Conservation (phyloP, 208 protist genomes). For the Acanthamoeba pearcei region DNA sequence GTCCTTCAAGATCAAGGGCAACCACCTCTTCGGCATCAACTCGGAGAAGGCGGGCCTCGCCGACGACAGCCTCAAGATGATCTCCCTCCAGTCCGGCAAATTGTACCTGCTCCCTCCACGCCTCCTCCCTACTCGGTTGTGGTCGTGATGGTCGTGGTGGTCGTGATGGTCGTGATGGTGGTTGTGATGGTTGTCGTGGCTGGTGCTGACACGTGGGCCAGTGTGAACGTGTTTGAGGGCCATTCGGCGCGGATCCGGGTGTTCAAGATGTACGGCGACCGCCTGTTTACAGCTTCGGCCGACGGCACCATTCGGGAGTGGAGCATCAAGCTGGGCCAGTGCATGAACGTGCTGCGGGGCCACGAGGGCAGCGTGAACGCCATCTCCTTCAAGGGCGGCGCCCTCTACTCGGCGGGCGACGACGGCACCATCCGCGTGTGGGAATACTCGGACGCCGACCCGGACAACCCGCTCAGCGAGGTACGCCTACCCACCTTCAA, state of each 20-base stretch:
- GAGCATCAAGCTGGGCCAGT: background rate
- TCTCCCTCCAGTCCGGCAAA: too few relatives aligned
- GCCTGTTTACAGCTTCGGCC: background rate
- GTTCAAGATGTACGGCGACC: background rate
- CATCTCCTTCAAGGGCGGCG: background rate
- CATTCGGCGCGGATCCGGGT: background rate
- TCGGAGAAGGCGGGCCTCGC: background rate
- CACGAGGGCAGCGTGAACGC: background rate
- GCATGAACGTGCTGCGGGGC: background rate
- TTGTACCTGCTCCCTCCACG: too few relatives aligned
- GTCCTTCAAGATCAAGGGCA: constrained; percentile 12
- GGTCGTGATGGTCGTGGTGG: too few relatives aligned
- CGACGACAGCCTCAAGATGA: too few relatives aligned
- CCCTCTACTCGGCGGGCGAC: background rate
- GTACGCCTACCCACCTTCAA: too few relatives aligned
- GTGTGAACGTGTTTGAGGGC: background rate
- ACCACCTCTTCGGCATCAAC: constrained; percentile 1
- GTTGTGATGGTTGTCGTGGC: too few relatives aligned
- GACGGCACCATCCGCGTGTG: constrained; percentile 6
- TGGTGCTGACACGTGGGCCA: too few relatives aligned
- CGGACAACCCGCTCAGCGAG: too few relatives aligned
- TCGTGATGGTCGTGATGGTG: too few relatives aligned
- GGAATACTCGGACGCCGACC: background rate
- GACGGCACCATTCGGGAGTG: background rate
- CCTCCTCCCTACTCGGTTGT: too few relatives aligned